Conservation (phyloP, 1,139 yeast genomes). For the Yamadazyma jaroonii region DNA sequence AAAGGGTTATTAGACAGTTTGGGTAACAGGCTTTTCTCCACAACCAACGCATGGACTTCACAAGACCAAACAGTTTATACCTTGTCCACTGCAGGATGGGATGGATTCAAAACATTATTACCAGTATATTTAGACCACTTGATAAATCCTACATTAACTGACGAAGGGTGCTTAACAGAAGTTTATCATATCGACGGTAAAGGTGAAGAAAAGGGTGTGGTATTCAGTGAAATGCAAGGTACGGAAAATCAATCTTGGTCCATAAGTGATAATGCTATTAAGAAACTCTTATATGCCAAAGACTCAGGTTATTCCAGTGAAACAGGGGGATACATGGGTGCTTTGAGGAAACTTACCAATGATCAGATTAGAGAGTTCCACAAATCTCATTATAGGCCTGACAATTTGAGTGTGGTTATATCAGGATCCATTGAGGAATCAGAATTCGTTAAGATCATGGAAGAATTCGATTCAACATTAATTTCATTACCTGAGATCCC, state of each 20-base stretch:
- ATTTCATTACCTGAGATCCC: slow-evolving; percentile 37
- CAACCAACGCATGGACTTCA: slow-evolving; percentile 97
- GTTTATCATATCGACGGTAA: slow-evolving; percentile 92
- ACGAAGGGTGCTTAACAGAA: slow-evolving; percentile 89
- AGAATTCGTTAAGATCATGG: slow-evolving; percentile 63
- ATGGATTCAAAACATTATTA: slow-evolving; percentile 77
- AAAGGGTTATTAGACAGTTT: slow-evolving; percentile 87
- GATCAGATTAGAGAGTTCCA: slow-evolving; percentile 79
- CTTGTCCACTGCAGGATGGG: slow-evolving; percentile 93
- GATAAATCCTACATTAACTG: slow-evolving; percentile 80
- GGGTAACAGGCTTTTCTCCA: slow-evolving; percentile 81
- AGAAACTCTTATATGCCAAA: slow-evolving; percentile 55
- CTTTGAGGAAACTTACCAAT: slow-evolving; percentile 69
- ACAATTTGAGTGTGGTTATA: slow-evolving; percentile 77
- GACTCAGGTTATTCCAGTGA: slow-evolving; percentile 85
- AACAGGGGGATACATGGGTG: slow-evolving; percentile 87
- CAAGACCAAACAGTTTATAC: slow-evolving; percentile 96
- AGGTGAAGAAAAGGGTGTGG: slow-evolving; percentile 94
- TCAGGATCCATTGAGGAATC: slow-evolving; percentile 79
- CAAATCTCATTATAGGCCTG: slow-evolving; percentile 68
- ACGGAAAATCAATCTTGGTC: slow-evolving; percentile 81
- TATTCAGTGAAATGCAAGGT: slow-evolving; percentile 96
- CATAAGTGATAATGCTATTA: slow-evolving; percentile 59
- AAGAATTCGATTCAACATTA: slow-evolving; percentile 59
- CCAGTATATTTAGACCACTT: slow-evolving; percentile 92